Evolutionary conservation across 805 yeast genomes (phyloP).

Genomic region (Ogataea trehalophila): DNA sequence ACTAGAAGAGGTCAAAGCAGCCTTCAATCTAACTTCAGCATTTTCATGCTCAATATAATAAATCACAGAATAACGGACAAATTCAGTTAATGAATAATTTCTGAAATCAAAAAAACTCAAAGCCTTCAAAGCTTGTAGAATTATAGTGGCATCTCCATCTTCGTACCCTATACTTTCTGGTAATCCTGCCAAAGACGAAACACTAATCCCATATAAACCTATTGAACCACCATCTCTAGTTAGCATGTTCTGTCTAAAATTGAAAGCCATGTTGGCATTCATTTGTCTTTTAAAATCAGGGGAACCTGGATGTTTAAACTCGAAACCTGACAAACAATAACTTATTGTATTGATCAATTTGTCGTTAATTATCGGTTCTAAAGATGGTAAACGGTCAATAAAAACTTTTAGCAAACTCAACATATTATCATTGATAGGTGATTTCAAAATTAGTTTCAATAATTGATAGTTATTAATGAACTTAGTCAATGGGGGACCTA

Average conservation of each 20-base stretch:
- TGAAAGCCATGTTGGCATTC: constrained; percentile 63
- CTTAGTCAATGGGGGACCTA: constrained; percentile 90
- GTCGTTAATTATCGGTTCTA: constrained; percentile 67
- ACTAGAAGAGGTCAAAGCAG: constrained; percentile 78
- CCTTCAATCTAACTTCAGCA: constrained; percentile 74
- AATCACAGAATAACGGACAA: constrained; percentile 81
- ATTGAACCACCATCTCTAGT: constrained; percentile 56
- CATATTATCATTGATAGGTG: constrained; percentile 81
- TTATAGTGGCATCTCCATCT: constrained; percentile 35
- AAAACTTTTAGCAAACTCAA: constrained; percentile 67
- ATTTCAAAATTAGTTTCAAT: constrained; percentile 70
- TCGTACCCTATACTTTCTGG: constrained; percentile 21
- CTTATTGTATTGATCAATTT: constrained; percentile 69
- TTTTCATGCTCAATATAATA: constrained; percentile 77
- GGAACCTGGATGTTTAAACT: constrained; percentile 80
- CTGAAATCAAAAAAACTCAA: constrained; percentile 70
- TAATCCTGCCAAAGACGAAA: constrained; percentile 17
- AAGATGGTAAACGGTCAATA: constrained; percentile 70
- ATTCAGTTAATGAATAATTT: constrained; percentile 75
- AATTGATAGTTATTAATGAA: constrained; percentile 74
- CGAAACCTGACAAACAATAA: constrained; percentile 72
- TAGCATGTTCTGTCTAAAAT: constrained; percentile 70
- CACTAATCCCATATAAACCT: constrained; percentile 12
- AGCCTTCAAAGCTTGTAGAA: constrained; percentile 77
- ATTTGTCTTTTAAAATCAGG: constrained; percentile 61